Evolutionary conservation across 192 early-diverging fungal species (phyloP).

Genomic region (Rhizoclosmatium globosum): DNA sequence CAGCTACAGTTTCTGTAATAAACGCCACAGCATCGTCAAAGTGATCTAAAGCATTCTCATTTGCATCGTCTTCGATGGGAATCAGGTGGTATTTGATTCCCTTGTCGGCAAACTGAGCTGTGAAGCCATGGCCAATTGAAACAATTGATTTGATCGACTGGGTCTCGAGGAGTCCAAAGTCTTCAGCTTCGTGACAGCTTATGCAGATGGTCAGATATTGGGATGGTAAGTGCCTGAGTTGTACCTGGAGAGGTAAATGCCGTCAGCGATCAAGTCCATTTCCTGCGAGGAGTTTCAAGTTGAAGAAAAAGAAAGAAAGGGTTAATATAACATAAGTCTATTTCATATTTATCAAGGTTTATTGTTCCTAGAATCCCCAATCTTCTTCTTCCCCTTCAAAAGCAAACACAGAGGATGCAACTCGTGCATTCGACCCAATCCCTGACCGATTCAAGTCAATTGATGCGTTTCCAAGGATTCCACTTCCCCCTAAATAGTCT

Average conservation of each 20-base stretch:
- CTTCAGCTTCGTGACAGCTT: constrained; percentile 17
- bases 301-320: constrained; percentile 19
- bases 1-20: neutral
- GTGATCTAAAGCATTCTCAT: constrained; percentile 16
- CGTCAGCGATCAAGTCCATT: constrained; percentile 1
- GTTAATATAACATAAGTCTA: no score
- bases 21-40: constrained; percentile 19
- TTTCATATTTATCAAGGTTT: neutral
- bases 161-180: neutral
- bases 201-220: no score
- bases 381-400: constrained; percentile 34
- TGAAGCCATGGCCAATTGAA: constrained; percentile 18
- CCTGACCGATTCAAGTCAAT: neutral
- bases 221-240: no score
- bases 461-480: neutral
- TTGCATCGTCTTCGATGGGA: constrained; percentile 16
- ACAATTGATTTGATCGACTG: neutral
- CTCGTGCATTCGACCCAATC: neutral
- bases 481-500: constrained; percentile 14
- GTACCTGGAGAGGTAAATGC: constrained; percentile 19
- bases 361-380: constrained; percentile 19
- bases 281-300: neutral
- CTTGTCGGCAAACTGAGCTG: neutral
- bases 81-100: constrained; percentile 17
- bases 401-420: constrained; percentile 25